Evolutionary conservation across 2,329 filamentous ascomycete species (phyloP).

Genomic region (Tolypocladium ovalisporum): DNA sequence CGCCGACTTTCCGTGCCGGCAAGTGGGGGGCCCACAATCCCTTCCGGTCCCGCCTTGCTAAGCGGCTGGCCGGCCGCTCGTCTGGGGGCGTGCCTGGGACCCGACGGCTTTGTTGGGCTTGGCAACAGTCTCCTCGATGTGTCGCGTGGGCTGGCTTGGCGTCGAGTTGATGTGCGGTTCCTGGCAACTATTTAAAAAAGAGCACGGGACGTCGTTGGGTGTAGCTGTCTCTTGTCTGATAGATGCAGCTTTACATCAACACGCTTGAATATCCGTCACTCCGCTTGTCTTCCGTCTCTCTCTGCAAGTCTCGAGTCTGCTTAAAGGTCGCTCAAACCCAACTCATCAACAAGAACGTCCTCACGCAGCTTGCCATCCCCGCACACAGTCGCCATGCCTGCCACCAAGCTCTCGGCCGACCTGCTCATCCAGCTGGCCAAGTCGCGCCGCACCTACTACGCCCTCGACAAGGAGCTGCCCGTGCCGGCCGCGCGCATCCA

Average conservation of each 20-base stretch:
- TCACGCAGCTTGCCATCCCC: not conserved
- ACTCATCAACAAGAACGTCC: not conserved
- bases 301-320: not conserved
- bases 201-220: not conserved
- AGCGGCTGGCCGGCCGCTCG: not conserved
- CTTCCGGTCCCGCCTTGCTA: not conserved
- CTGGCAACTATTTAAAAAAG: not conserved
- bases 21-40: too few species aligned
- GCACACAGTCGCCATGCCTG: slow-evolving; percentile 26
- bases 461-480: slow-evolving; percentile 52
- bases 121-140: not conserved
- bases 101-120: too few species aligned
- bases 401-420: slow-evolving; percentile 29
- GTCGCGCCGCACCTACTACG: slow-evolving; percentile 59
- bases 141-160: not conserved
- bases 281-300: not conserved
- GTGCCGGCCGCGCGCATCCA: slow-evolving; percentile 41
- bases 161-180: too few species aligned
- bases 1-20: too few species aligned
- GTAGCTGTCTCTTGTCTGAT: not conserved
- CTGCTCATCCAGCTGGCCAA: slow-evolving; percentile 54
- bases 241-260: not conserved
- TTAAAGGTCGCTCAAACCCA: too few species aligned
- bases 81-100: not conserved
- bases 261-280: not conserved